Evolutionary conservation across 352 stramenopile species (phyloP).

Genomic region (Saprolegnia parasitica): DNA sequence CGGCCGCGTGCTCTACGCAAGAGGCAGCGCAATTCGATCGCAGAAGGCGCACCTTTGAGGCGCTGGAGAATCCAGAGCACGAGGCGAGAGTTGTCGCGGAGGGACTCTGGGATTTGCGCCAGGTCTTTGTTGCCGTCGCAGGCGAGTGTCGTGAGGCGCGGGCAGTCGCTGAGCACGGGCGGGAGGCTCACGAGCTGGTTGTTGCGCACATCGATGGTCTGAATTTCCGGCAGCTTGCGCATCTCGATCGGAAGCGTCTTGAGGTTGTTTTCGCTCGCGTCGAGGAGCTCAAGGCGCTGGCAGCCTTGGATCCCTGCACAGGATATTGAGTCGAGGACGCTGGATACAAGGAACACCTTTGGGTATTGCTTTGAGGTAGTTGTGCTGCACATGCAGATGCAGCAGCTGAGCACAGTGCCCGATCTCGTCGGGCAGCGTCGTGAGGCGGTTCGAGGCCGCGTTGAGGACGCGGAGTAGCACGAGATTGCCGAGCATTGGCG

Average conservation of each 20-base stretch:
- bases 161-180: conserved; percentile 69
- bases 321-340: too few species aligned
- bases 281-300: conserved; percentile 59
- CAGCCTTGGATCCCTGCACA: conserved; percentile 55
- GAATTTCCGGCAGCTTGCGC: conserved; percentile 46
- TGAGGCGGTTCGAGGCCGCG: conserved; percentile 56
- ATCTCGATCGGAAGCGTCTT: conserved; percentile 48
- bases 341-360: conserved; percentile 11
- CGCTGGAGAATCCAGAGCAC: conserved; percentile 75
- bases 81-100: conserved; percentile 63
- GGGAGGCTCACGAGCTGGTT: conserved; percentile 67
- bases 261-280: conserved; percentile 65
- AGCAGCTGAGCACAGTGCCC: conserved; percentile 55
- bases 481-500: conserved; percentile 55
- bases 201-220: conserved; percentile 58
- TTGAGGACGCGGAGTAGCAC: conserved; percentile 59
- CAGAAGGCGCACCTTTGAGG: conserved; percentile 39
- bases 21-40: neutral
- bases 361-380: conserved; percentile 58
- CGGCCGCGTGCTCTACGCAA: conserved; percentile 37
- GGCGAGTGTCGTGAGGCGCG: conserved; percentile 42
- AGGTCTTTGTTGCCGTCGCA: conserved; percentile 61
- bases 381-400: conserved; percentile 61
- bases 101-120: conserved; percentile 54
- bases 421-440: conserved; percentile 49